Evolutionary conservation across 768 basidiomycete species (phyloP).

Genomic region (Sporobolomyces roseus): DNA sequence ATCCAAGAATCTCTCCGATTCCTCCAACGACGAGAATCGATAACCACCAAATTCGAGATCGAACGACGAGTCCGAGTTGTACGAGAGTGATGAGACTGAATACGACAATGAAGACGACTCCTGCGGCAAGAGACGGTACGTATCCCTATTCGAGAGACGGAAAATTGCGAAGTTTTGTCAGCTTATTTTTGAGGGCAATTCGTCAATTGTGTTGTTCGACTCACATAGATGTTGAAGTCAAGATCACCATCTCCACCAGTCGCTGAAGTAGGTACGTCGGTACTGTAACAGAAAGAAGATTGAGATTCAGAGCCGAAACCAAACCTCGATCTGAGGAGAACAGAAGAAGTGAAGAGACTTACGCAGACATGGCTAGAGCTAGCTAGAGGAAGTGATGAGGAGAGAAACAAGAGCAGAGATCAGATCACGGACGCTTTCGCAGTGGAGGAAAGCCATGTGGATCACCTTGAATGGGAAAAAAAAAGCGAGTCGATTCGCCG

Average conservation of each 20-base stretch:
- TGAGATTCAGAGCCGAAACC: too few species aligned
- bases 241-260: neutral
- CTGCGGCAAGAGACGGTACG: conserved; percentile 26
- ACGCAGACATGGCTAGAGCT: conserved; percentile 6
- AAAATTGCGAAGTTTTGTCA: too few species aligned
- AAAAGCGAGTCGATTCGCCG: too few species aligned
- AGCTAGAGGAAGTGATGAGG: too few species aligned
- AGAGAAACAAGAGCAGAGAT: too few species aligned
- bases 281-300: too few species aligned
- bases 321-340: too few species aligned
- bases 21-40: conserved; percentile 47
- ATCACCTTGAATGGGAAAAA: too few species aligned
- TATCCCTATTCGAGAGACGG: neutral
- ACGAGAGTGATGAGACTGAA: conserved; percentile 44
- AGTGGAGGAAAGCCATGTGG: too few species aligned
- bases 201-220: too few species aligned
- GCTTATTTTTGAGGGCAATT: too few species aligned
- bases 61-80: conserved; percentile 42
- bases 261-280: neutral
- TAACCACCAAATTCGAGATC: conserved; percentile 48
- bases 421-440: too few species aligned
- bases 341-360: neutral
- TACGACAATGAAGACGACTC: conserved; percentile 45
- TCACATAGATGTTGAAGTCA: conserved; percentile 19
- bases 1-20: conserved; percentile 45